phyloP scores from a whole-genome alignment of 2,329 filamentous ascomycete genomes.

The Scedosporium aurantiacum region DNA sequence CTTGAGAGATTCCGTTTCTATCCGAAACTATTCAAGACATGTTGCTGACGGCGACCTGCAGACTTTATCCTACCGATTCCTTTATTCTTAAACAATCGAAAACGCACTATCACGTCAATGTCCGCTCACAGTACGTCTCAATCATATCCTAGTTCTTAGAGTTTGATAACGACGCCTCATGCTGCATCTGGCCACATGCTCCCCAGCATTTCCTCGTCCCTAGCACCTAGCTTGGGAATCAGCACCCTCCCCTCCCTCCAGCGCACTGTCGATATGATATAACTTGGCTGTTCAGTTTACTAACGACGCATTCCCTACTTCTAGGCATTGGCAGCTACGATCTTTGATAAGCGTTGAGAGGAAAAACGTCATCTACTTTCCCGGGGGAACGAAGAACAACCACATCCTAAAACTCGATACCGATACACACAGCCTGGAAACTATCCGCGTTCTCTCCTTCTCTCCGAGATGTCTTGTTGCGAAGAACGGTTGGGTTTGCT shows the following conservation, averaged over 20 bases:
- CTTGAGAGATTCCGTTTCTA: background rate
- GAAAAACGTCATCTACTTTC: constrained; percentile 73
- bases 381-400: constrained; percentile 56
- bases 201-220: constrained; percentile 11
- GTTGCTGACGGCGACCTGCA: constrained; percentile 18
- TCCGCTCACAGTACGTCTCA: constrained; percentile 50
- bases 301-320: constrained; percentile 1
- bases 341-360: constrained; percentile 79
- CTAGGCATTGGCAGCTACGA: constrained; percentile 76
- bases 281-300: background rate
- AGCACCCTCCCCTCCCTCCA: background rate
- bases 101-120: constrained; percentile 56
- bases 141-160: background rate
- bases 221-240: background rate
- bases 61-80: constrained; percentile 54
- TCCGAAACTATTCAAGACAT: background rate
- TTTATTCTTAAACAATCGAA: constrained; percentile 50
- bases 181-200: background rate
- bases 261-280: background rate
- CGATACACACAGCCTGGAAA: constrained; percentile 58
- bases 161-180: constrained; percentile 20
- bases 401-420: constrained; percentile 59
- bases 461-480: constrained; percentile 80
- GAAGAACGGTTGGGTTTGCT: constrained; percentile 77
- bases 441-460: constrained; percentile 59